Conservation (phyloP, 108 stramenopile genomes). For the Cyclotella choctawhatcheeana region DNA sequence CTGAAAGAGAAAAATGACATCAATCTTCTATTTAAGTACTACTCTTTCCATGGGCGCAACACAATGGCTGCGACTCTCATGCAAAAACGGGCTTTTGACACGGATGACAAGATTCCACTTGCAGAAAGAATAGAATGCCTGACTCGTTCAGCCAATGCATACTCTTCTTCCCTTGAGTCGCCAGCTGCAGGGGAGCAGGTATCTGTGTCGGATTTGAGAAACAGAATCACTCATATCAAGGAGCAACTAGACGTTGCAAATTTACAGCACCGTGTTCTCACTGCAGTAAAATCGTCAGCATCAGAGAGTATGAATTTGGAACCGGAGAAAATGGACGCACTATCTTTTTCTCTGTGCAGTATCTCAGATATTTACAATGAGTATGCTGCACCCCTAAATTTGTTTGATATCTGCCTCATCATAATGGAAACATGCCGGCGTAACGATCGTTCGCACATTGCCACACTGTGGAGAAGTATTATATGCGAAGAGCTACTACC, state of each 20-base stretch:
- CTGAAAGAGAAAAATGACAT: conserved; percentile 59
- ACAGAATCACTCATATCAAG: conserved; percentile 39
- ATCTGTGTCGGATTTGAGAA: conserved; percentile 36
- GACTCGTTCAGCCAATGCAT: conserved; percentile 66
- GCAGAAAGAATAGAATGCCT: conserved; percentile 75
- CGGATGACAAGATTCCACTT: conserved; percentile 45
- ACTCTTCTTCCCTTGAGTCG: conserved; percentile 42
- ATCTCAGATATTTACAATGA: conserved; percentile 82
- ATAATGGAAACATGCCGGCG: conserved; percentile 69
- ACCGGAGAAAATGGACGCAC: conserved; percentile 48
- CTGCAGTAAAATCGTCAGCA: conserved; percentile 56
- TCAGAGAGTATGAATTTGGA: conserved; percentile 51
- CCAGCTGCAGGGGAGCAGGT: conserved; percentile 23
- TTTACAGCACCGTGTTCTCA: conserved; percentile 71
- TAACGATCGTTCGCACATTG: conserved; percentile 57
- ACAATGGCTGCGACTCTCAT: conserved; percentile 74
- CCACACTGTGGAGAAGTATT: conserved; percentile 73
- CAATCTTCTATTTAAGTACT: conserved; percentile 74
- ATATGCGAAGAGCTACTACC: conserved; percentile 80
- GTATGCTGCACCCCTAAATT: conserved; percentile 63
- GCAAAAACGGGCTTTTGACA: conserved; percentile 50
- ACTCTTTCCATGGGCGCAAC: conserved; percentile 65
- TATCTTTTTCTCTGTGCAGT: conserved; percentile 57
- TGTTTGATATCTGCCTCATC: conserved; percentile 78
- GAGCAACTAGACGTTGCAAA: conserved; percentile 76